Evolutionary conservation across 345 rosid species (phyloP).

Genomic region (Eucalyptus decipiens): DNA sequence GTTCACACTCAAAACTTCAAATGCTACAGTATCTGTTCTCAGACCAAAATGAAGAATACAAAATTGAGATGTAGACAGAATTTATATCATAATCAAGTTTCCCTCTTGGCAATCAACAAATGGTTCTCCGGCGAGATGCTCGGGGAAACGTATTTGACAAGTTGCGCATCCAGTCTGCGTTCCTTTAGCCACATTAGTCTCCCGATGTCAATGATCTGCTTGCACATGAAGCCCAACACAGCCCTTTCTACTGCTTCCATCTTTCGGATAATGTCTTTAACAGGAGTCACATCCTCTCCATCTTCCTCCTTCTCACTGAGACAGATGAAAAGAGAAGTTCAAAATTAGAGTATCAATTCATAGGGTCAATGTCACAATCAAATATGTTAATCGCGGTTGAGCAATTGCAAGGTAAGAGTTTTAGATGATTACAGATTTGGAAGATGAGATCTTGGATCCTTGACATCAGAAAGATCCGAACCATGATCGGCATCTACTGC

Average conservation of each 20-base stretch:
- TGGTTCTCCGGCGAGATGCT: constrained; percentile 77
- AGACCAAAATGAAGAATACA: neutral
- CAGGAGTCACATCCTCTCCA: constrained; percentile 12
- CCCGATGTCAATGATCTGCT: constrained; percentile 72
- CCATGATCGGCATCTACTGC: constrained; percentile 92
- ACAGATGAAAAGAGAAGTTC: neutral
- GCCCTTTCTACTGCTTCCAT: constrained; percentile 71
- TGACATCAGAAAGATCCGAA: constrained; percentile 38
- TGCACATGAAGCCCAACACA: constrained; percentile 73
- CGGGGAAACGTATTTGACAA: constrained; percentile 68
- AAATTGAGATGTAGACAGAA: neutral
- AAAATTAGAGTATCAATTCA: neutral
- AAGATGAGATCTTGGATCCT: constrained; percentile 12
- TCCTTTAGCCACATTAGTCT: constrained; percentile 69
- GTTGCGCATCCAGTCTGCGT: constrained; percentile 31
- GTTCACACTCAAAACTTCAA: neutral
- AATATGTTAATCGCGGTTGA: neutral
- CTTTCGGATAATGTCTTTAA: constrained; percentile 48
- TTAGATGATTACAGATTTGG: constrained; percentile 17
- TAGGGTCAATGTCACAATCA: neutral
- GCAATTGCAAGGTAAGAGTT: neutral
- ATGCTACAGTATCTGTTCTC: neutral
- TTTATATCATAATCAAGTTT: neutral
- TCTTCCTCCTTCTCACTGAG: constrained; percentile 26
- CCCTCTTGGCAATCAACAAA: constrained; percentile 40